Base-by-base conservation (phyloP, 192 early-diverging fungal species). In the Jimgerdemannia lactiflua region DNA sequence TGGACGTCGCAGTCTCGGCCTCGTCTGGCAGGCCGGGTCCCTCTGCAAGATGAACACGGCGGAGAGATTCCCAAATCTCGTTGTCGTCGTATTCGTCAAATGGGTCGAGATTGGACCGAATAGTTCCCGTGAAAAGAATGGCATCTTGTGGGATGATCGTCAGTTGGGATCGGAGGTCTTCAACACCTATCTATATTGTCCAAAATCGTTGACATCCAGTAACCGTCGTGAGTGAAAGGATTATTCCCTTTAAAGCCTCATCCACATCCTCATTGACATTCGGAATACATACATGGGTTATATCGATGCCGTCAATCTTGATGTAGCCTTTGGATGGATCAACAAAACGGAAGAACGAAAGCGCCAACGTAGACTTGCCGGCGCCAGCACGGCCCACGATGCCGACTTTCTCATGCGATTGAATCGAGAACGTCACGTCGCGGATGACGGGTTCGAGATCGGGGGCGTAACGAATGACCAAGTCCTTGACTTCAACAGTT, bases 101-200 rank as follows among this genome's bases (percentile, higher is more conserved):
- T 2, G 94, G 95, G 72, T 98, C 95, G 71, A 97, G 78, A 77
- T 97, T 97, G 41, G 86, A 84, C 9, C 95, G 85, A 64, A 95
- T 80, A 3, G 92, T 87, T 14, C 91, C 91, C 9, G 77, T 77
- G 43, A 95, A 89, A 68, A 94, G 71, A 4, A 92, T 87, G 18
- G 92, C 88, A 63, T 94, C 93, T 78, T 94, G 93, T 43, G 94
- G 93, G 70, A 95, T 94, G 68, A 94, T 92, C 4, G 93, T 90
- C 41, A 95, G 82, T 19, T 82, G 86, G 67, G 83, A 88, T 76
- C 88, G 86, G 66, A 86, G 87, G 65, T 96, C 93, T 72, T 94
- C 86, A 18, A 96, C 82, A n/a, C 93, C 91, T 64, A 97, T 81
- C 1, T 73, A 59, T 59, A 59, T 29, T 29, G 29, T 29, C 29